Conservation (phyloP, 1,284 basidiomycete genomes). For the Apiotrichum brassicae region DNA sequence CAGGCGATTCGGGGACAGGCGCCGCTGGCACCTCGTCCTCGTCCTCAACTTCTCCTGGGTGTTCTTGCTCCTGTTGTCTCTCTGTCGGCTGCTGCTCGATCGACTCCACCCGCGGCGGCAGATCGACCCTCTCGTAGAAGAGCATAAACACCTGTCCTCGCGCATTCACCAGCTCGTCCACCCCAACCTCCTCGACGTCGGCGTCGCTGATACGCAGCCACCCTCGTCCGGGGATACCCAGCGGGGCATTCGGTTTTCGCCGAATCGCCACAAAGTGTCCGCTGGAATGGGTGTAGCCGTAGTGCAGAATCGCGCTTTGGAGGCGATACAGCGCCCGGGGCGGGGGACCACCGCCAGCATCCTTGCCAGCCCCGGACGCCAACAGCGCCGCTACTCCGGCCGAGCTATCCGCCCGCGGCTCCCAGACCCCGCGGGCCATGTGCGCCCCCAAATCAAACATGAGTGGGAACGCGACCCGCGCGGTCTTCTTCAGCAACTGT, state of each 20-base stretch:
- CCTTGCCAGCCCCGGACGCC: background rate
- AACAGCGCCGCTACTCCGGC: background rate
- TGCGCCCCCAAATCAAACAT: slow-evolving; percentile 77
- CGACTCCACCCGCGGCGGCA: background rate
- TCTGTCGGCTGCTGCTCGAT: too few relatives aligned
- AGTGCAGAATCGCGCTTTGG: slow-evolving; percentile 76
- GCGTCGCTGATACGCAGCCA: slow-evolving; percentile 86
- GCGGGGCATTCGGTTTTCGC: slow-evolving; percentile 58
- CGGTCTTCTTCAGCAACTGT: slow-evolving; percentile 72
- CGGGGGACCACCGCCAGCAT: background rate
- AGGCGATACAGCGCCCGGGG: slow-evolving; percentile 66
- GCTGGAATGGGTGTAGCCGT: slow-evolving; percentile 71
- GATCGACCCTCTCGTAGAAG: slow-evolving; percentile 71
- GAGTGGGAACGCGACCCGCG: slow-evolving; percentile 73
- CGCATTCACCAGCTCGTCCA: slow-evolving; percentile 60
- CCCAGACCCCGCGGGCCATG: slow-evolving; percentile 39
- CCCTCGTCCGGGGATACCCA: slow-evolving; percentile 30
- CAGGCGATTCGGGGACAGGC: background rate
- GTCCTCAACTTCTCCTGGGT: background rate
- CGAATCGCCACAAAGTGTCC: slow-evolving; percentile 87
- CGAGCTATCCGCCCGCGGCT: slow-evolving; percentile 17
- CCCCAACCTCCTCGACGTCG: slow-evolving; percentile 66
- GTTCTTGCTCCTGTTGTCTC: background rate
- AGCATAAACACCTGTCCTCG: slow-evolving; percentile 69
- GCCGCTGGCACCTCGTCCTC: background rate